phyloP scores from a whole-genome alignment of 345 rosid genomes.

The Gossypium thurberi region DNA sequence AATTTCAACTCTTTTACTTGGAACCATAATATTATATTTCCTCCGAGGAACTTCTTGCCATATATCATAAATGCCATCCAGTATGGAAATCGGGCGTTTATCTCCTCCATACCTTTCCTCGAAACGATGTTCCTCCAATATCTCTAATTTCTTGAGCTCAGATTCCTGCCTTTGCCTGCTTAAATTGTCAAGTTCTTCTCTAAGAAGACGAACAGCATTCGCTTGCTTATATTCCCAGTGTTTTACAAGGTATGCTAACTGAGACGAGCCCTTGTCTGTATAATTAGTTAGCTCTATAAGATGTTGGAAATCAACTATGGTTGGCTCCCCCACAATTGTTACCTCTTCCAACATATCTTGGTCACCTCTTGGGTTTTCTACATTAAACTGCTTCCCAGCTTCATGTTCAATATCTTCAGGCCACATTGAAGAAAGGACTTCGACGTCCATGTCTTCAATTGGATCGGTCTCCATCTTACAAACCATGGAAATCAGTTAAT shows the following conservation, averaged over 20 bases:
- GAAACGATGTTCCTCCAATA: slow-evolving; percentile 73
- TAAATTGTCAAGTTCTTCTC: slow-evolving; percentile 75
- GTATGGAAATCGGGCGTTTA: slow-evolving; percentile 52
- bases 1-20: slow-evolving; percentile 49
- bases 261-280: slow-evolving; percentile 76
- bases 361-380: slow-evolving; percentile 67
- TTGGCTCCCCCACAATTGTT: slow-evolving; percentile 37
- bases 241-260: slow-evolving; percentile 69
- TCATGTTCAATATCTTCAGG: slow-evolving; percentile 71
- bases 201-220: slow-evolving; percentile 61
- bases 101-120: slow-evolving; percentile 48
- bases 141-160: slow-evolving; percentile 75
- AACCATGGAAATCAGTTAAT: slow-evolving; percentile 27
- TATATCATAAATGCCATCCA: slow-evolving; percentile 44
- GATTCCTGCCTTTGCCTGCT: slow-evolving; percentile 71
- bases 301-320: slow-evolving; percentile 56
- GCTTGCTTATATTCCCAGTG: slow-evolving; percentile 85
- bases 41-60: slow-evolving; percentile 49
- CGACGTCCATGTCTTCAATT: slow-evolving; percentile 76
- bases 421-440: slow-evolving; percentile 89
- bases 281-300: slow-evolving; percentile 49
- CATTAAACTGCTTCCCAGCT: slow-evolving; percentile 79
- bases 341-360: slow-evolving; percentile 89
- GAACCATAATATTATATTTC: slow-evolving; percentile 42
- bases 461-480: slow-evolving; percentile 59